These are phyloP conservation scores for Leucocoprinus birnbaumii DNA, from an alignment of 768 basidiomycete species.

Conservation along the genomic window DNA sequence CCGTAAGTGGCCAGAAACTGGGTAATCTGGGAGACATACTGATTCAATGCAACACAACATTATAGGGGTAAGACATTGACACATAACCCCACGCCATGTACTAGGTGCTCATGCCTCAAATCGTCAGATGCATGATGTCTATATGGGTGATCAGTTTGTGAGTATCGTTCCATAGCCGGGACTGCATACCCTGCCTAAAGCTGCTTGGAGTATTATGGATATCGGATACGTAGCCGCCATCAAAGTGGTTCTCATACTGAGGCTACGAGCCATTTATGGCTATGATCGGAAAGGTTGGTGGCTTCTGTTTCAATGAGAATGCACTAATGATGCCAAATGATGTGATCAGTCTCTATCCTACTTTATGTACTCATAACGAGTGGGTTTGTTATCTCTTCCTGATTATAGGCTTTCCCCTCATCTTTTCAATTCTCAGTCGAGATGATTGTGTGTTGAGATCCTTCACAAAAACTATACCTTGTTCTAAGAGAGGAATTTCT, in stretches of 20 bases:
- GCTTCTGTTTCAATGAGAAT: too few species aligned
- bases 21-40: too few species aligned
- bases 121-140: neutral
- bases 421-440: neutral
- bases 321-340: too few species aligned
- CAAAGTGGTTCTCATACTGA: neutral
- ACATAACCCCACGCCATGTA: neutral
- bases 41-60: neutral
- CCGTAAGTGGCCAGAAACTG: neutral
- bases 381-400: neutral
- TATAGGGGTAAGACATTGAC: neutral
- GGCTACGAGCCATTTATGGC: neutral
- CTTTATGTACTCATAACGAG: neutral
- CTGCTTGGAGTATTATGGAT: neutral
- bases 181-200: neutral
- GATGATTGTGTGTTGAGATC: neutral
- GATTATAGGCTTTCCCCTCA: too few species aligned
- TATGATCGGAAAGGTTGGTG: neutral
- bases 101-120: neutral
- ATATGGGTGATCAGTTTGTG: neutral
- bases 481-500: too few species aligned
- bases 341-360: neutral
- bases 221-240: neutral
- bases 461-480: neutral
- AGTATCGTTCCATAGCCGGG: neutral